Conservation (phyloP, 805 yeast species). For the Metschnikowia continentalis region DNA sequence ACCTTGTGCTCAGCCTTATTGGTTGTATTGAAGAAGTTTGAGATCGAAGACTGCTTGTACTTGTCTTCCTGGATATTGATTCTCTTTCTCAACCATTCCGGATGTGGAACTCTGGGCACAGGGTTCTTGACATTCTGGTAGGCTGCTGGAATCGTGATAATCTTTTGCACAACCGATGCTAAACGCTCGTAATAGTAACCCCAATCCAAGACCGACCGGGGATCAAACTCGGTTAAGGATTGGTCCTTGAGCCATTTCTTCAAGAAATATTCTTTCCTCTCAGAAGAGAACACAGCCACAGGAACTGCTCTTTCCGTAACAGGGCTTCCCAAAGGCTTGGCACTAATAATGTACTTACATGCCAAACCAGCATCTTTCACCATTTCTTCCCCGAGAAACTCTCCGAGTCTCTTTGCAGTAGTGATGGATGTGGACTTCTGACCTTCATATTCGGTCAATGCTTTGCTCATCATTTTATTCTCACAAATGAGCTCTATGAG, state of each 20-base stretch:
- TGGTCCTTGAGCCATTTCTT: conserved; percentile 86
- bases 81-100: conserved; percentile 80
- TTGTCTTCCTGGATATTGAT: conserved; percentile 60
- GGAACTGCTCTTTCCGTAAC: conserved; percentile 96
- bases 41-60: conserved; percentile 65
- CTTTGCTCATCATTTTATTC: conserved; percentile 90
- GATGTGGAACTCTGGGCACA: conserved; percentile 90
- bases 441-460: conserved; percentile 79
- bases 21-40: conserved; percentile 50
- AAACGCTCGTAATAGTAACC: conserved; percentile 83
- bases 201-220: conserved; percentile 91
- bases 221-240: conserved; percentile 74
- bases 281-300: conserved; percentile 91
- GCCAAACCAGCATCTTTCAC: conserved; percentile 94
- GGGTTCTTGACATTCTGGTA: conserved; percentile 84
- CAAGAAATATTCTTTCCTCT: conserved; percentile 69
- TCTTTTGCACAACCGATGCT: conserved; percentile 90
- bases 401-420: conserved; percentile 90
- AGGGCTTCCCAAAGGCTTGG: conserved; percentile 78
- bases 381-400: conserved; percentile 93
- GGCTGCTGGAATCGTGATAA: conserved; percentile 96
- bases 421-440: conserved; percentile 95
- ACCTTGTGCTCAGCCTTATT: conserved; percentile 35
- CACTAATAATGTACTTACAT: conserved; percentile 87
- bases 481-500: conserved; percentile 93